Evolutionary conservation across 2,329 filamentous ascomycete genomes (phyloP).

Genomic region (Trichoderma semiorbis): DNA sequence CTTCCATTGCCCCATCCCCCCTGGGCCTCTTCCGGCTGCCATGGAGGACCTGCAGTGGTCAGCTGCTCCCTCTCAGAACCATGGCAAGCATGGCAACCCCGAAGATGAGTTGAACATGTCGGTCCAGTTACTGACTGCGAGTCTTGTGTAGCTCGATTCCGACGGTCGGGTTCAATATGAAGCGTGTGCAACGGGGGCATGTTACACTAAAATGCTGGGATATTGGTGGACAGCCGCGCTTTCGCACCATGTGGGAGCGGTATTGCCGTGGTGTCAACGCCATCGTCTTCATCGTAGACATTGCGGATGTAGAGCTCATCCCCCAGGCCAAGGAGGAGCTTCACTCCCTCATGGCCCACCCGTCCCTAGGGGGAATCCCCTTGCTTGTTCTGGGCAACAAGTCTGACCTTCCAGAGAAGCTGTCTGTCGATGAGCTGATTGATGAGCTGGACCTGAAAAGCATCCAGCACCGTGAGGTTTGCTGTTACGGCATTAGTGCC

Average conservation of each 20-base stretch:
- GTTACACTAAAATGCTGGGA: conserved; percentile 99
- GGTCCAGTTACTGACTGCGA: conserved; percentile 35
- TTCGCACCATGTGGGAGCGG: conserved; percentile 98
- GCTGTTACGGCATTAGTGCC: conserved; percentile 97
- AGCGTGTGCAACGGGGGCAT: conserved; percentile 94
- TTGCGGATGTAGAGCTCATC: conserved; percentile 77
- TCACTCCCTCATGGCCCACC: conserved; percentile 81
- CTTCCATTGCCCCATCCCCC: conserved; percentile 12
- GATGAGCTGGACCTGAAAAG: conserved; percentile 85
- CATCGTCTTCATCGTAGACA: conserved; percentile 98
- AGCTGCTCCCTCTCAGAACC: neutral
- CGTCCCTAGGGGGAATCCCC: conserved; percentile 82
- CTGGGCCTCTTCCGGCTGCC: conserved; percentile 2
- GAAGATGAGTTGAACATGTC: neutral
- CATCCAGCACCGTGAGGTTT: conserved; percentile 89
- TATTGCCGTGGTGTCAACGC: conserved; percentile 97
- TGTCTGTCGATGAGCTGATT: conserved; percentile 93
- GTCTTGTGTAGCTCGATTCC: conserved; percentile 77
- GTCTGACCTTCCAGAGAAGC: conserved; percentile 85
- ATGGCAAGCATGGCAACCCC: neutral
- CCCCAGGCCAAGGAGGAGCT: conserved; percentile 88
- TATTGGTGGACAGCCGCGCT: conserved; percentile 91
- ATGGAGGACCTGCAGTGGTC: neutral
- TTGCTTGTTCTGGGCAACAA: conserved; percentile 95
- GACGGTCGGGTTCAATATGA: conserved; percentile 99